phyloP scores from a whole-genome alignment of 441 rosid species.

The Gossypium gossypioides region DNA sequence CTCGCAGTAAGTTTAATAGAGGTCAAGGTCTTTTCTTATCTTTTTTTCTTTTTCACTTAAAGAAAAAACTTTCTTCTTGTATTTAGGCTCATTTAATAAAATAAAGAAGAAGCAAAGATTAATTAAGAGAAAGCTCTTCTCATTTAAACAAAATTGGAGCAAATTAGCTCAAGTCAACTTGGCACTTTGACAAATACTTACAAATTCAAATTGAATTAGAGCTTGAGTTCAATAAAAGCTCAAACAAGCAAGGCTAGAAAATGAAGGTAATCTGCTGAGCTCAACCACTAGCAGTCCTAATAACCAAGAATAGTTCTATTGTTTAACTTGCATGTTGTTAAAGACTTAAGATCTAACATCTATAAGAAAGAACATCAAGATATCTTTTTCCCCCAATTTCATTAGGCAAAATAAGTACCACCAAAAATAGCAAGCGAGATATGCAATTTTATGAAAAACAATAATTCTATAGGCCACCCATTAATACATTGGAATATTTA shows the following conservation, averaged over 20 bases:
- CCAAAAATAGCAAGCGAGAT: not conserved
- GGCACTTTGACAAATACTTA: not conserved
- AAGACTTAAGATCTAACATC: not conserved
- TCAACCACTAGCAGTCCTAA: not conserved
- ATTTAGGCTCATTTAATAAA: not conserved
- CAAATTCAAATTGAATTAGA: not conserved
- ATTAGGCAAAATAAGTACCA: not conserved
- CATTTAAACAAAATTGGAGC: not conserved
- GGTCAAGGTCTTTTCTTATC: no score
- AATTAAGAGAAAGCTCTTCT: not conserved
- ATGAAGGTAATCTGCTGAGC: not conserved
- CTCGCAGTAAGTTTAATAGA: no score
- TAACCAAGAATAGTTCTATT: not conserved
- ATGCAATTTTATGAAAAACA: not conserved
- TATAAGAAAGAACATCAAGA: not conserved
- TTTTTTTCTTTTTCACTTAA: not conserved
- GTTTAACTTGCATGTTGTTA: not conserved
- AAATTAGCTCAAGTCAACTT: not conserved
- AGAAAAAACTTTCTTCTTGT: not conserved
- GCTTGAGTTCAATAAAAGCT: not conserved
- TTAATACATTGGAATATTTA: not conserved
- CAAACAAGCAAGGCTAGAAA: not conserved
- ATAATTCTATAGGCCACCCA: not conserved
- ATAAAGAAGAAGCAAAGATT: not conserved
- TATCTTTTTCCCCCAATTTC: not conserved